Evolutionary conservation across 2,329 filamentous ascomycete genomes (phyloP).

Genomic region (Dissoconium aciculare): DNA sequence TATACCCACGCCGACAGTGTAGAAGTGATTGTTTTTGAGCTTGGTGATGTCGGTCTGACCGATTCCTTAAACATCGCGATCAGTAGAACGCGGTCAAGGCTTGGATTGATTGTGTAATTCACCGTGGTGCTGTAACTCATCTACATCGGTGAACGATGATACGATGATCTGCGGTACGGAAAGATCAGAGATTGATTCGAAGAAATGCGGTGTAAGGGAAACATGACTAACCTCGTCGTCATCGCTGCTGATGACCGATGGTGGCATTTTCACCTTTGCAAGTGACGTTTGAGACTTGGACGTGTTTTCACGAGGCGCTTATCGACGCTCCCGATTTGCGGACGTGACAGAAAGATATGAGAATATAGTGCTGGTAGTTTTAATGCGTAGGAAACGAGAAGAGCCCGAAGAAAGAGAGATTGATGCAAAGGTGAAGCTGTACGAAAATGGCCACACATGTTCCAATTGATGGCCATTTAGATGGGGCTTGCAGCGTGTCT

Average conservation of each 20-base stretch:
- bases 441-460: too few relatives aligned
- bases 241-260: constrained; percentile 39
- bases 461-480: too few relatives aligned
- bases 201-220: too few relatives aligned
- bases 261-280: constrained; percentile 36
- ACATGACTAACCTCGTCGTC: constrained; percentile 40
- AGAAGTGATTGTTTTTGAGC: constrained; percentile 47
- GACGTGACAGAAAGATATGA: too few relatives aligned
- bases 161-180: constrained; percentile 31
- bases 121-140: constrained; percentile 51
- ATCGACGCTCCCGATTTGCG: too few relatives aligned
- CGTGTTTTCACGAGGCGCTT: too few relatives aligned
- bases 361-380: too few relatives aligned
- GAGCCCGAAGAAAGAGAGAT: too few relatives aligned
- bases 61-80: constrained; percentile 38
- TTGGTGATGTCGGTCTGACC: constrained; percentile 51
- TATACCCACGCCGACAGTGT: constrained; percentile 44
- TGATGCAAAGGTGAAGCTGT: too few relatives aligned
- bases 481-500: too few relatives aligned
- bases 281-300: too few relatives aligned
- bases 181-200: not conserved
- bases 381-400: too few relatives aligned
- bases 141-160: constrained; percentile 43
- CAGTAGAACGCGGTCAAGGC: constrained; percentile 1
- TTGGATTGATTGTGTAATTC: constrained; percentile 6